A percentile compares a stretch with the other conserved stretches of the same genome.
phyloP scores from a whole-genome alignment of 2,329 filamentous ascomycete species.

The Cytospora schulzeri region DNA sequence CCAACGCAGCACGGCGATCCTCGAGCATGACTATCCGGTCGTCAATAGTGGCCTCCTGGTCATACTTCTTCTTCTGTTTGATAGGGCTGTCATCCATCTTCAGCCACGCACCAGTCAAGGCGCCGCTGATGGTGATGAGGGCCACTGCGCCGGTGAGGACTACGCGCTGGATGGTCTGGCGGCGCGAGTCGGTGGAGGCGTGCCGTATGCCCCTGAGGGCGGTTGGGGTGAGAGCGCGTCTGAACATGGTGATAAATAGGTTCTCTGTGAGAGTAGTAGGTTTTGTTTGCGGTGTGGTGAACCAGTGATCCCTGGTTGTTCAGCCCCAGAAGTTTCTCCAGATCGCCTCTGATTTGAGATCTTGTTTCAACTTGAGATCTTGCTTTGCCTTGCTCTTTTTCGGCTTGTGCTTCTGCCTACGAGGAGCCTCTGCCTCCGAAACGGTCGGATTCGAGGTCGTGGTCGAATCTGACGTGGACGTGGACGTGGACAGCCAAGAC shows the following conservation, averaged over 20 bases:
- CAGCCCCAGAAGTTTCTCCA: conserved; percentile 33
- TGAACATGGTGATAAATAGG: background rate
- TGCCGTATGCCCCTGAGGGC: conserved; percentile 8
- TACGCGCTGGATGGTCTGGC: conserved; percentile 30
- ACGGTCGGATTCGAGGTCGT: background rate
- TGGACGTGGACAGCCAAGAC: conserved; percentile 6
- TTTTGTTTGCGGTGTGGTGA: background rate
- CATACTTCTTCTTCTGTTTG: conserved; percentile 30
- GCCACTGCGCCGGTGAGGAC: conserved; percentile 35
- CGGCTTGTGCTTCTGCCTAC: background rate
- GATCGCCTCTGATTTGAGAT: conserved; percentile 26
- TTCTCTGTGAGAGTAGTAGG: background rate
- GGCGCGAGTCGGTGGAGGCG: conserved; percentile 4
- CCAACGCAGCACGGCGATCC: conserved; percentile 32
- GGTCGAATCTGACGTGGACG: background rate
- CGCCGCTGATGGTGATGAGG: conserved; percentile 36
- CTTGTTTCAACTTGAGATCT: conserved; percentile 6
- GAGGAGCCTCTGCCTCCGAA: background rate
- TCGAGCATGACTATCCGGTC: conserved; percentile 38
- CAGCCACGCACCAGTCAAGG: conserved; percentile 38
- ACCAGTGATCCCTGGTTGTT: background rate
- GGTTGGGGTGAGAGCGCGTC: background rate
- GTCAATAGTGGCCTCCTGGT: conserved; percentile 32
- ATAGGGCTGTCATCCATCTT: conserved; percentile 31
- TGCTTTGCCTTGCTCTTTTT: background rate